phyloP scores from a whole-genome alignment of 805 yeast species.

The Yamadazyma tumulicola region DNA sequence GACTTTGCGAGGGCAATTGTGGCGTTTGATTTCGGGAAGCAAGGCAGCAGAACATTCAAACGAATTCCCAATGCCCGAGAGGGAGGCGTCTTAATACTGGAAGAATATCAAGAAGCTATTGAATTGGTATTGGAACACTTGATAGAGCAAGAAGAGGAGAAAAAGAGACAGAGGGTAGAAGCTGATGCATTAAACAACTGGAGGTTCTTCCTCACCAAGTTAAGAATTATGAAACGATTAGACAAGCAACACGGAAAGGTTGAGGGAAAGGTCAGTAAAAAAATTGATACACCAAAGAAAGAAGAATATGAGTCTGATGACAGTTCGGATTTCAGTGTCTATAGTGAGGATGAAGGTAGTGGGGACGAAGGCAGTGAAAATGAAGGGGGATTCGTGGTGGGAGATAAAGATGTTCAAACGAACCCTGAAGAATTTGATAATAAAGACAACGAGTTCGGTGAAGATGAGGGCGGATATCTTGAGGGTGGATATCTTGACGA shows the following conservation, averaged over 20 bases:
- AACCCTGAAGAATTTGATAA: neutral
- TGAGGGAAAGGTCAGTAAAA: constrained; percentile 16
- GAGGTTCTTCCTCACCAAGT: constrained; percentile 49
- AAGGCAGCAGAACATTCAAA: constrained; percentile 18
- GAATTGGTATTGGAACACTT: constrained; percentile 46
- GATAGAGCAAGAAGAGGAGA: constrained; percentile 47
- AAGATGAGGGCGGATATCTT: neutral
- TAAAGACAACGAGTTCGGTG: neutral
- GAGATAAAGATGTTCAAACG: constrained; percentile 2
- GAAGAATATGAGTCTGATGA: constrained; percentile 4
- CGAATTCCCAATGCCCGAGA: constrained; percentile 57
- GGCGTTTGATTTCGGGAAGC: constrained; percentile 70
- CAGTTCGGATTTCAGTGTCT: constrained; percentile 7
- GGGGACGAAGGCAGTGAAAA: constrained; percentile 7
- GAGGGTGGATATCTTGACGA: neutral
- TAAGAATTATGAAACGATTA: constrained; percentile 46
- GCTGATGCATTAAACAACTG: constrained; percentile 50
- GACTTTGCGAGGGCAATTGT: constrained; percentile 87
- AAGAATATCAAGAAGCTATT: constrained; percentile 59
- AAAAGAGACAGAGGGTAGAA: constrained; percentile 41
- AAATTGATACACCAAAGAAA: constrained; percentile 1
- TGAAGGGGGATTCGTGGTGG: constrained; percentile 15
- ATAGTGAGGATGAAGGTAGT: constrained; percentile 8
- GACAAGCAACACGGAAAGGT: constrained; percentile 47
- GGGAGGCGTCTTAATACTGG: constrained; percentile 74